These are phyloP conservation scores for Coemansia furcata DNA, from an alignment of 192 early-diverging fungal genomes.

Conservation along the genomic window DNA sequence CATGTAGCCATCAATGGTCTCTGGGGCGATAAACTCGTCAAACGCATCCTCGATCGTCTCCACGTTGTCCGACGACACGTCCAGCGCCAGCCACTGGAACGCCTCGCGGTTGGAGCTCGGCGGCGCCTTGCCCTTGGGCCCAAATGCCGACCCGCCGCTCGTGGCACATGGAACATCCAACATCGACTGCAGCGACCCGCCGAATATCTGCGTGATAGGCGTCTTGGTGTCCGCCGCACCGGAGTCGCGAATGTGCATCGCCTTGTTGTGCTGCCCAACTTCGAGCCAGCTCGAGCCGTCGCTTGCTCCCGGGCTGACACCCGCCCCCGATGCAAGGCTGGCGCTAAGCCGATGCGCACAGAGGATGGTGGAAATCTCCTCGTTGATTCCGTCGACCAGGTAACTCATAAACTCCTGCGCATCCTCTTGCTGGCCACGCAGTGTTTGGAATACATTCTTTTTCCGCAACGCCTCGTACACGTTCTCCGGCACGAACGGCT, in stretches of 20 bases:
- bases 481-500: constrained; percentile 89
- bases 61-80: constrained; percentile 77
- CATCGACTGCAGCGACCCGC: constrained; percentile 76
- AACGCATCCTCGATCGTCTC: constrained; percentile 84
- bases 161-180: constrained; percentile 58
- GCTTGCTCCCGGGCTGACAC: background rate
- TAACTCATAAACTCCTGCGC: constrained; percentile 95
- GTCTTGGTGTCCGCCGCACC: constrained; percentile 54
- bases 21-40: constrained; percentile 68
- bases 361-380: constrained; percentile 67
- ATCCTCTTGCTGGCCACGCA: constrained; percentile 93
- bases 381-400: constrained; percentile 91
- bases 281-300: constrained; percentile 75
- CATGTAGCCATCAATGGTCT: constrained; percentile 79
- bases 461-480: constrained; percentile 87
- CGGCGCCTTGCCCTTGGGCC: constrained; percentile 53
- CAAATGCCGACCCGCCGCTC: background rate
- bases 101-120: constrained; percentile 86
- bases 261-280: constrained; percentile 81
- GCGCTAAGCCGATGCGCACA: background rate
- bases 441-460: constrained; percentile 74
- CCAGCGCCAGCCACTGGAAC: constrained; percentile 83
- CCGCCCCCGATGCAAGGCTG: constrained; percentile 6
- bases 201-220: constrained; percentile 85
- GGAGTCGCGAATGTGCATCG: constrained; percentile 52